Evolutionary conservation across 495 filamentous ascomycete genomes (phyloP), one percentile per base, ranked within the genome.

Genomic region (Talaromyces adpressus): DNA sequence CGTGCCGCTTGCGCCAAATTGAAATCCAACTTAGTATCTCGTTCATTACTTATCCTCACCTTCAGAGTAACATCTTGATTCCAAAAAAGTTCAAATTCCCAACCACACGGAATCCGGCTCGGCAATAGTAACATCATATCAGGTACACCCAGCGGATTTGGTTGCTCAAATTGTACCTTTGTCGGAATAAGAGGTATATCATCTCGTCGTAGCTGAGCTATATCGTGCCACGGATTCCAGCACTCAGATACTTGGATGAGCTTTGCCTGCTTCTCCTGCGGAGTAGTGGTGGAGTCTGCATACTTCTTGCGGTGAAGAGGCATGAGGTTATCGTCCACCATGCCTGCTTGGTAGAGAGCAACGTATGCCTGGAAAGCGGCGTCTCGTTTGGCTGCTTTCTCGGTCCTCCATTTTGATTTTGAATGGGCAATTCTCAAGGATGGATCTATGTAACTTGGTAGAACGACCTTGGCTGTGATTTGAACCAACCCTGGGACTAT

Each of bases 311-410:
- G 41, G 47, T 64, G 62, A 29, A 59, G 47, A 1, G 94, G 93
- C 61, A 97, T 77, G 1, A 97, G 78, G 65, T 96, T 84, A 49
- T 96, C 83, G 58, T 92, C 91, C 22, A 97, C 73, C 23, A 96
- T 75, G 0, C 88, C 87, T 47, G 83, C 86, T 36, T 84, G 63
- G 68, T 92, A 85, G 0, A 98, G 79, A 2, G 80, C 81, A 27
- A 81, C 73, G 69, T 93, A 96, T 12, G 92, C 90, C 67, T 91
- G 82, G 60, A 96, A 94, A 0, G 92, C 90, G 2, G 91, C 88
- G 69, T 97, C 94, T 65, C 88, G 90, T 65, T 79, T 85, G 5
- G 94, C 93, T 58, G 81, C 86, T 45, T 81, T 85, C 70, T 97
- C 91, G 1, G 88, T 89, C 5, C 64, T 70, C 91, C 92, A 97